Percentiles rank a stretch among this genome's conserved stretches.
These are phyloP conservation scores for Chionographis japonica DNA, from an alignment of 106 monocot species.

Conservation along the genomic window DNA sequence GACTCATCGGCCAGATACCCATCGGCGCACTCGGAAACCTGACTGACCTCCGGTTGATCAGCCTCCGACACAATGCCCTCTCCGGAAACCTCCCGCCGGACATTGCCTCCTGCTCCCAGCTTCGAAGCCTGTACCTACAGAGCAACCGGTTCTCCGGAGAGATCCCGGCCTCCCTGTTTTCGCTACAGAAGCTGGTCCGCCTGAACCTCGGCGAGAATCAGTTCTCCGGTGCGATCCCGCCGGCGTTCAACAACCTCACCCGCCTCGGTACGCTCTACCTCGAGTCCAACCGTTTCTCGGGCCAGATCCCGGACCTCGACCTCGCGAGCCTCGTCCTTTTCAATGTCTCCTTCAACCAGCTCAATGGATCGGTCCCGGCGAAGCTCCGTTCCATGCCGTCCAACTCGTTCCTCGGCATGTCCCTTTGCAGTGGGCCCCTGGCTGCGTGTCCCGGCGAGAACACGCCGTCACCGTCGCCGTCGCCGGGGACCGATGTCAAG, in stretches of 20 bases:
- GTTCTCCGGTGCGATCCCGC: constrained; percentile 35
- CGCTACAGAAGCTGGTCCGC: constrained; percentile 12
- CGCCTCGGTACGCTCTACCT: constrained; percentile 32
- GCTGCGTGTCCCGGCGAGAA: constrained; percentile 33
- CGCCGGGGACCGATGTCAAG: background rate
- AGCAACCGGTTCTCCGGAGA: constrained; percentile 28
- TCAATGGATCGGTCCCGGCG: constrained; percentile 53
- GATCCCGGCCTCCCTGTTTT: constrained; percentile 19
- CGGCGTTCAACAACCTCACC: constrained; percentile 24
- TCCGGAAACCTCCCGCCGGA: constrained; percentile 32
- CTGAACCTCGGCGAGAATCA: constrained; percentile 33
- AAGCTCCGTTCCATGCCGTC: constrained; percentile 26
- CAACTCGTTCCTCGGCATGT: constrained; percentile 36
- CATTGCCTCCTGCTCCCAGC: constrained; percentile 12
- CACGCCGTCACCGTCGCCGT: constrained; percentile 17
- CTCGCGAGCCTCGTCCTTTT: constrained; percentile 33
- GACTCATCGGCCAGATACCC: constrained; percentile 37
- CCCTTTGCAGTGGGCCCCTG: constrained; percentile 48
- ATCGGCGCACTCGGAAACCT: constrained; percentile 22
- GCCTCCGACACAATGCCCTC: constrained; percentile 41
- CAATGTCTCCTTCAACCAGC: constrained; percentile 53
- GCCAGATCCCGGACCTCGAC: constrained; percentile 42
- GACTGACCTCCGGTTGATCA: constrained; percentile 28
- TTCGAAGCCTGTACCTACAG: constrained; percentile 40
- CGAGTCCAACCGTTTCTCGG: constrained; percentile 30